phyloP scores from a whole-genome alignment of 495 filamentous ascomycete species.

The Cercophora samala region DNA sequence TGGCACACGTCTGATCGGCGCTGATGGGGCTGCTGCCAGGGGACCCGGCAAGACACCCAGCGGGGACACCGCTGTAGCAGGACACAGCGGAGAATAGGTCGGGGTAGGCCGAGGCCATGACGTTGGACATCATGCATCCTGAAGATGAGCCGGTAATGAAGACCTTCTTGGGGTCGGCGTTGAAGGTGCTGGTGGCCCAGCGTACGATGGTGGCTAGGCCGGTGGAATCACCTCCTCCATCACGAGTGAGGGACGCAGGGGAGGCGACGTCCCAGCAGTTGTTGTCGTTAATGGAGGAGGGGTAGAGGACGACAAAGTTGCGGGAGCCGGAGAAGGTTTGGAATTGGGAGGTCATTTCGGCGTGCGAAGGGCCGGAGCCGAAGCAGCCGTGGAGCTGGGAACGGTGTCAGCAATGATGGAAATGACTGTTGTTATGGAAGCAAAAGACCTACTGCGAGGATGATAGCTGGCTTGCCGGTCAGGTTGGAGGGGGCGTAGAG shows the following conservation, averaged over 20 bases:
- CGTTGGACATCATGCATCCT: conserved; percentile 52
- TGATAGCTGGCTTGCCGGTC: conserved; percentile 36
- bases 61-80: conserved; percentile 58
- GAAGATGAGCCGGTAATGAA: conserved; percentile 55
- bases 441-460: conserved; percentile 44
- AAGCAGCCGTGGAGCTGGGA: conserved; percentile 51
- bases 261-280: conserved; percentile 62
- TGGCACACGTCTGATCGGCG: conserved; percentile 34
- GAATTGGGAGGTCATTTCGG: conserved; percentile 42
- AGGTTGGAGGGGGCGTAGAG: conserved; percentile 41
- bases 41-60: conserved; percentile 54
- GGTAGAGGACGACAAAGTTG: conserved; percentile 58
- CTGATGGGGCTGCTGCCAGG: conserved; percentile 46
- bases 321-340: conserved; percentile 49
- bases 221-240: conserved; percentile 57
- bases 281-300: conserved; percentile 44
- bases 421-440: too few relatives aligned
- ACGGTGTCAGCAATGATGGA: not conserved
- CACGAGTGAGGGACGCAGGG: conserved; percentile 49
- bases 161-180: conserved; percentile 47
- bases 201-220: conserved; percentile 63
- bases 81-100: conserved; percentile 53
- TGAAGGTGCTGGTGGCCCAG: conserved; percentile 48
- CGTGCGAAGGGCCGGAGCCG: conserved; percentile 50
- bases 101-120: conserved; percentile 56